Percentiles rank a stretch among this genome's conserved stretches.
Conservation (phyloP, 257 asterid genomes). For the Cruciata laevipes region DNA sequence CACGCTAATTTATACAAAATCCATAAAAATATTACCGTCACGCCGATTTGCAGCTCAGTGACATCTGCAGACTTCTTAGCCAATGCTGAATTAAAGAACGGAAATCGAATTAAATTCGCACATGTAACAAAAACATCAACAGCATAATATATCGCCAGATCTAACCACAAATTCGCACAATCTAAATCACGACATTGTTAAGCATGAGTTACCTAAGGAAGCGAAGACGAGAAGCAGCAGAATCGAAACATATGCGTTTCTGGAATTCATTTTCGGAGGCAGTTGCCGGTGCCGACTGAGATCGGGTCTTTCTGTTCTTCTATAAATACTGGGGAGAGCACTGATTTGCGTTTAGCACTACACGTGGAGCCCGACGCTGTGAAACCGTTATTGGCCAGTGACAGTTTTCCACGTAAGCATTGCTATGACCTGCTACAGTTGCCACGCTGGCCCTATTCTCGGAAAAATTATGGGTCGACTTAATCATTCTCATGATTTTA, state of each 20-base stretch:
- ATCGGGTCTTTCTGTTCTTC: background rate
- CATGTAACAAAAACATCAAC: background rate
- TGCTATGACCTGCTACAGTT: background rate
- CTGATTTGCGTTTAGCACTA: background rate
- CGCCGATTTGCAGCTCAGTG: slow-evolving; percentile 90
- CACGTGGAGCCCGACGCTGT: slow-evolving; percentile 34
- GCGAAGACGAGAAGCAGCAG: slow-evolving; percentile 30
- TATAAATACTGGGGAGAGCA: background rate
- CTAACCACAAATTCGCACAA: slow-evolving; percentile 4
- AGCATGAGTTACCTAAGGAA: slow-evolving; percentile 38
- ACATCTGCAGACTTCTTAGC: slow-evolving; percentile 86
- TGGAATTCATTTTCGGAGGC: slow-evolving; percentile 35
- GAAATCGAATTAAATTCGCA: slow-evolving; percentile 7
- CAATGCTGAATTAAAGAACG: slow-evolving; percentile 30
- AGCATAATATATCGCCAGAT: slow-evolving; percentile 11
- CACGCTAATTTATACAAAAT: too few relatives aligned
- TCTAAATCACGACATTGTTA: background rate
- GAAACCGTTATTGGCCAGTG: slow-evolving; percentile 32
- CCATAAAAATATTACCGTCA: slow-evolving; percentile 47
- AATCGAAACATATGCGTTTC: slow-evolving; percentile 25
- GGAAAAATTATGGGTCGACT: background rate
- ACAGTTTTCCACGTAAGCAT: slow-evolving; percentile 29
- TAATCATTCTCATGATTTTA: too few relatives aligned
- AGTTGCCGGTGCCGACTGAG: background rate
- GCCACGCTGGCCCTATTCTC: background rate